Conservation (phyloP, 2,329 filamentous ascomycete genomes). For the Pseudocercospora crystallina region DNA sequence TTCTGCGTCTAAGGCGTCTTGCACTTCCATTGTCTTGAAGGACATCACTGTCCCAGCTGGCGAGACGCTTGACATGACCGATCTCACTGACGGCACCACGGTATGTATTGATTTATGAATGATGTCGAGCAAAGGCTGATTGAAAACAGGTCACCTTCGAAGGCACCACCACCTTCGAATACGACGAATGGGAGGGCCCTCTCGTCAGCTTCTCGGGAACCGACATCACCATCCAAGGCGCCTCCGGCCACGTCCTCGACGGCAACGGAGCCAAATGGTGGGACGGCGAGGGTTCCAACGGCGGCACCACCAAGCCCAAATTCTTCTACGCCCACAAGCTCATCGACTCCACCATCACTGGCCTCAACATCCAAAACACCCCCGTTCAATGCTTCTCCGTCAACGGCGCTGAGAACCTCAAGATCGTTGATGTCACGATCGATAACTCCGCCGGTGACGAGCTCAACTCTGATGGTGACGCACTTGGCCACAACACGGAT, state of each 20-base stretch:
- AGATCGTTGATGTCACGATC: slow-evolving; percentile 40
- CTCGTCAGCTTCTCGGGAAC: slow-evolving; percentile 62
- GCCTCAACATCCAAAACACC: slow-evolving; percentile 43
- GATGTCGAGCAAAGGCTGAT: slow-evolving; percentile 23
- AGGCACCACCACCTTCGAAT: slow-evolving; percentile 66
- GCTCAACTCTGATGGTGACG: slow-evolving; percentile 36
- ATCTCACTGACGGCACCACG: slow-evolving; percentile 42
- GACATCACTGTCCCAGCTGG: slow-evolving; percentile 41
- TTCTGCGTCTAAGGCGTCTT: slow-evolving; percentile 40
- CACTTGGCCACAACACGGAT: slow-evolving; percentile 41
- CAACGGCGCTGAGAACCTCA: slow-evolving; percentile 34
- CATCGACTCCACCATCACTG: slow-evolving; percentile 38
- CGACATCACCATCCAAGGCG: slow-evolving; percentile 55
- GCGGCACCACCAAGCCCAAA: slow-evolving; percentile 43
- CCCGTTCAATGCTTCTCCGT: slow-evolving; percentile 44
- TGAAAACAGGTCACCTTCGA: slow-evolving; percentile 56
- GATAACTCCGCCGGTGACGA: slow-evolving; percentile 43
- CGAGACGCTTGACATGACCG: slow-evolving; percentile 42
- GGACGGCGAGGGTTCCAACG: slow-evolving; percentile 50
- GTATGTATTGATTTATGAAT: slow-evolving; percentile 42
- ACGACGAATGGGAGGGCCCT: slow-evolving; percentile 65
- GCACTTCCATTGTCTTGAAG: slow-evolving; percentile 44
- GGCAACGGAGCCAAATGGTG: slow-evolving; percentile 45
- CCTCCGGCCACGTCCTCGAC: slow-evolving; percentile 54
- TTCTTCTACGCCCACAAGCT: slow-evolving; percentile 44